phyloP scores from a whole-genome alignment of 345 rosid species.

The Sonneratia alba region DNA sequence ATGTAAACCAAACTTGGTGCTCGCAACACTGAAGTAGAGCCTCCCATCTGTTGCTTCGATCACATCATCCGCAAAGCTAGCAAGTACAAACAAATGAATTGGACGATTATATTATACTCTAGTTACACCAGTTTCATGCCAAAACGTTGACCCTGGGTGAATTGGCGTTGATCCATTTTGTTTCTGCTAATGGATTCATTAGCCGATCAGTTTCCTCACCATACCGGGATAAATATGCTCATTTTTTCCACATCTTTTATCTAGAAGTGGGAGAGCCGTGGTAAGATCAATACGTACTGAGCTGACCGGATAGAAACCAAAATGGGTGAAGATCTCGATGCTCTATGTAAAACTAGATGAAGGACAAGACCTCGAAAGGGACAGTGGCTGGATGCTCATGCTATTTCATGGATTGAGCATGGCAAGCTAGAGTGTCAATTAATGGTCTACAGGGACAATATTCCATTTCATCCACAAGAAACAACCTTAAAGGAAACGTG shows the following conservation, averaged over 20 bases:
- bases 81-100: neutral
- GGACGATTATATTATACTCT: neutral
- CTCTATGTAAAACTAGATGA: neutral
- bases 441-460: too few species aligned
- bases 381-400: neutral
- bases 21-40: constrained; percentile 36
- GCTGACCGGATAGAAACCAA: neutral
- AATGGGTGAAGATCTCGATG: neutral
- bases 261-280: neutral
- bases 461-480: too few species aligned
- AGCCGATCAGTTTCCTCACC: too few species aligned
- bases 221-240: too few species aligned
- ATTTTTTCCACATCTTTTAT: too few species aligned
- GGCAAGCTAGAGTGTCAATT: neutral
- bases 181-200: too few species aligned
- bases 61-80: constrained; percentile 46
- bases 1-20: constrained; percentile 33
- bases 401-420: neutral
- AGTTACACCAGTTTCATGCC: neutral
- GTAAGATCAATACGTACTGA: too few species aligned
- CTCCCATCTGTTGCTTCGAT: constrained; percentile 47
- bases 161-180: too few species aligned
- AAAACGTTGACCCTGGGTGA: too few species aligned
- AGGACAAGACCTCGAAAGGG: neutral
- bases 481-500: neutral